Conservation (phyloP, 148 eudicot genomes). For the Drosera capensis region DNA sequence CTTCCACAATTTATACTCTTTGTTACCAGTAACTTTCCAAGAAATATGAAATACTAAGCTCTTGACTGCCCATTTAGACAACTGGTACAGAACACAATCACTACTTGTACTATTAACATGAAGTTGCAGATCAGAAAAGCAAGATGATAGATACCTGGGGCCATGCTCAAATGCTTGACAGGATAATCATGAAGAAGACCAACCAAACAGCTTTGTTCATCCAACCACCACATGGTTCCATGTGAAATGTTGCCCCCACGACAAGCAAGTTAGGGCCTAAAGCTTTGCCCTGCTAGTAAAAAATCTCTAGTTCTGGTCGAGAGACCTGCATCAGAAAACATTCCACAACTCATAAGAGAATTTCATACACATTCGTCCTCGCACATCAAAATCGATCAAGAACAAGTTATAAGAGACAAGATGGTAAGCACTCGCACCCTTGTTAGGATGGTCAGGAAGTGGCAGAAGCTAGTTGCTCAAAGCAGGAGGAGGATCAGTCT, state of each 20-base stretch:
- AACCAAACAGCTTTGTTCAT: not conserved
- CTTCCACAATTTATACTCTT: no score
- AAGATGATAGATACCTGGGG: no score
- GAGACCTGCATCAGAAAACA: not conserved
- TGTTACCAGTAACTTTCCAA: no score
- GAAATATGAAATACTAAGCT: no score
- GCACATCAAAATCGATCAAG: not conserved
- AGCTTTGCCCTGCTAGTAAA: not conserved
- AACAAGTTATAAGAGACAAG: not conserved
- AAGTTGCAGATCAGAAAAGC: no score
- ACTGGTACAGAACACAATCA: no score
- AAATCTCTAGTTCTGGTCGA: not conserved
- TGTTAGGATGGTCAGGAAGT: not conserved
- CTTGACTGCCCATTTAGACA: no score
- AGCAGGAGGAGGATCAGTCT: slow-evolving; percentile 1
- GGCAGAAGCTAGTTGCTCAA: not conserved
- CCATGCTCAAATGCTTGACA: no score
- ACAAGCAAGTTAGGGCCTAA: not conserved
- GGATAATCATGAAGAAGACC: no score
- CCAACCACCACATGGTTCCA: not conserved
- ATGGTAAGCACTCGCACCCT: slow-evolving; percentile 5
- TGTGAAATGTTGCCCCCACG: not conserved
- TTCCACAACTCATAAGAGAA: not conserved
- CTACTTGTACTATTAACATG: no score
- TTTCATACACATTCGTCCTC: no score